phyloP scores from a whole-genome alignment of 1,139 yeast species.

The Torulaspora pretoriensis region DNA sequence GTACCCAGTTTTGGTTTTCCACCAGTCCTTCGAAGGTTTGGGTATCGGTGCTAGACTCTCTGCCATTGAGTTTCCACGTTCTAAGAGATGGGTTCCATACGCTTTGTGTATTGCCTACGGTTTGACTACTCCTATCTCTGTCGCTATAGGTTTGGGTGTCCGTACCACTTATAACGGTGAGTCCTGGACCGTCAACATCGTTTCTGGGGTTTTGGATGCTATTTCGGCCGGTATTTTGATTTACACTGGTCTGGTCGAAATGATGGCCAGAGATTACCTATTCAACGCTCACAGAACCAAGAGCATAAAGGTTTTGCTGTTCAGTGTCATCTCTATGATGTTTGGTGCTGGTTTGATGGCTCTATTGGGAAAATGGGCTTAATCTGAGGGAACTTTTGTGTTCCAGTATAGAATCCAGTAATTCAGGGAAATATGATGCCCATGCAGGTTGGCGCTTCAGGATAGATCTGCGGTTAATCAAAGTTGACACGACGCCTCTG shows the following conservation, averaged over 20 bases:
- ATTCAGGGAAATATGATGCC: too few species aligned
- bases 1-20: conserved; percentile 73
- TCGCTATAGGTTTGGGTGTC: conserved; percentile 78
- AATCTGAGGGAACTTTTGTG: too few species aligned
- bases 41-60: conserved; percentile 81
- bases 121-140: conserved; percentile 69
- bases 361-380: conserved; percentile 76
- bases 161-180: conserved; percentile 57
- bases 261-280: conserved; percentile 77
- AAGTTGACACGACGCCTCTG: too few species aligned
- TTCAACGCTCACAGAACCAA: conserved; percentile 49
- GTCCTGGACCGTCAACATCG: conserved; percentile 56
- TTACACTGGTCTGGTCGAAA: conserved; percentile 78
- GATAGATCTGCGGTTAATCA: too few species aligned
- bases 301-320: conserved; percentile 35
- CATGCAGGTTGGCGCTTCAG: too few species aligned
- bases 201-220: conserved; percentile 70
- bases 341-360: conserved; percentile 75
- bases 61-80: conserved; percentile 55
- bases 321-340: conserved; percentile 37
- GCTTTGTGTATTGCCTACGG: conserved; percentile 53
- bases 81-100: conserved; percentile 50
- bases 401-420: too few species aligned
- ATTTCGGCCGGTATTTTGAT: conserved; percentile 74
- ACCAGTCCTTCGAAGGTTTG: conserved; percentile 80